Conservation (phyloP, 768 basidiomycete genomes). For the Cystobasidium ongulense region DNA sequence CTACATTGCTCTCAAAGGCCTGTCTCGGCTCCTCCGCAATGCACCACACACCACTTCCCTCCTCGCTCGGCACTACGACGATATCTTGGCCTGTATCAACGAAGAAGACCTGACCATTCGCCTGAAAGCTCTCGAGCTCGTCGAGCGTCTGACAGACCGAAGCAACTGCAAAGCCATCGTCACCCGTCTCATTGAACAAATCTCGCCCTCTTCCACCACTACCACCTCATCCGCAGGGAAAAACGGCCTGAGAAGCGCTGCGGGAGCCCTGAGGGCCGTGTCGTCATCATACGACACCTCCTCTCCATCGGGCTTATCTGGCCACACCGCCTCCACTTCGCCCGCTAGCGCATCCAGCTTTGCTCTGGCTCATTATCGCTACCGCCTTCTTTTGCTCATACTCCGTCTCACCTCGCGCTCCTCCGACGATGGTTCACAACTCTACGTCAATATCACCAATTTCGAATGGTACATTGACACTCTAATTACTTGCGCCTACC, state of each 20-base stretch:
- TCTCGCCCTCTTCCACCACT: conserved; percentile 48
- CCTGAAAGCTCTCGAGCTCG: conserved; percentile 86
- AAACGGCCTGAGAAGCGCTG: conserved; percentile 48
- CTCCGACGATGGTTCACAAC: conserved; percentile 51
- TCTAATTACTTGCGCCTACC: conserved; percentile 79
- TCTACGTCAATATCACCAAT: conserved; percentile 78
- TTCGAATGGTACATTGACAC: conserved; percentile 98
- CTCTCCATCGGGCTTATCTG: conserved; percentile 8
- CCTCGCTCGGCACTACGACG: conserved; percentile 82
- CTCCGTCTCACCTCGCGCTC: conserved; percentile 59
- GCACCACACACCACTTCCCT: conserved; percentile 61
- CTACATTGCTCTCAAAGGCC: conserved; percentile 87
- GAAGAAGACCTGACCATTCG: conserved; percentile 93
- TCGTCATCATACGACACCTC: conserved; percentile 23
- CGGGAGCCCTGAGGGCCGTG: conserved; percentile 45
- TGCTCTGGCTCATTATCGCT: conserved; percentile 71
- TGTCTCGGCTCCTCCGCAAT: conserved; percentile 90
- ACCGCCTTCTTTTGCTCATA: conserved; percentile 69
- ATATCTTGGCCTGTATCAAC: conserved; percentile 76
- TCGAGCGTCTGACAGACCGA: conserved; percentile 84
- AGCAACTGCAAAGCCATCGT: conserved; percentile 80
- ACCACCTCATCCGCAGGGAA: conserved; percentile 54
- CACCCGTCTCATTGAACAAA: conserved; percentile 77
- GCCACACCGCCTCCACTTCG: conserved; percentile 29
- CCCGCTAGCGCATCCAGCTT: conserved; percentile 41